Base-by-base conservation (phyloP, 768 basidiomycete genomes). In the Coprinopsis strossmayeri region DNA sequence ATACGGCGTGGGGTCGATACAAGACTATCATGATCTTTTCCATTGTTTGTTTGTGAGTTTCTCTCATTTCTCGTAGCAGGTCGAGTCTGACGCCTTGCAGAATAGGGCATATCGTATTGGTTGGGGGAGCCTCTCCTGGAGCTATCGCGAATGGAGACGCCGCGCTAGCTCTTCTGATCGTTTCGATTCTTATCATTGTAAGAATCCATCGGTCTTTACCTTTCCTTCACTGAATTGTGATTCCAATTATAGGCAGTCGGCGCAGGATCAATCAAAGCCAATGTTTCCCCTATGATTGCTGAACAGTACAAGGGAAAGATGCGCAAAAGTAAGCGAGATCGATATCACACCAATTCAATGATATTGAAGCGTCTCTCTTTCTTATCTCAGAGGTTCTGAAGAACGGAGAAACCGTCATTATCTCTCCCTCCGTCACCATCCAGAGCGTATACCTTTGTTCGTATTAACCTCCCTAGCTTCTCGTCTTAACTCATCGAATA, bases 211-310 rank as follows among this genome's bases (percentile, higher is more conserved):
- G n/a, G n/a, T n/a, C n/a, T n/a, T n/a, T n/a, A n/a, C n/a, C n/a
- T n/a, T n/a, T n/a, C 15, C 7, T 32, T 32, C 30, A 7, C 9
- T 7, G 15, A 32, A 15, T 15, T 32, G 9, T 7, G 9, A 32
- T 15, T 7, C 9, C 15, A 32, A 32, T 15, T 7, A 7, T 25
- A 61, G 57, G 61, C 59, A 42, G 41, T 61, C 26, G 61, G 61
- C 11, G 45, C 44, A 48, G 67, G 76, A 20, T 62, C 63, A 12
- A 77, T 79, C 67, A 78, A 79, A 66, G 62, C 72, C 18, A 79
- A 77, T 53, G 73, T 81, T 27, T 71, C 73, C 0, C 78, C 78
- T 24, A 70, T 82, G 65, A 73, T 81, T 51, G 80, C 80, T 27
- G 80, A 82, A 50, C 79, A 82, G 55, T 74, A 76, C 55, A 69